These are phyloP conservation scores for Diaporthe amygdali DNA, from an alignment of 2,329 filamentous ascomycete species.

Conservation along the genomic window DNA sequence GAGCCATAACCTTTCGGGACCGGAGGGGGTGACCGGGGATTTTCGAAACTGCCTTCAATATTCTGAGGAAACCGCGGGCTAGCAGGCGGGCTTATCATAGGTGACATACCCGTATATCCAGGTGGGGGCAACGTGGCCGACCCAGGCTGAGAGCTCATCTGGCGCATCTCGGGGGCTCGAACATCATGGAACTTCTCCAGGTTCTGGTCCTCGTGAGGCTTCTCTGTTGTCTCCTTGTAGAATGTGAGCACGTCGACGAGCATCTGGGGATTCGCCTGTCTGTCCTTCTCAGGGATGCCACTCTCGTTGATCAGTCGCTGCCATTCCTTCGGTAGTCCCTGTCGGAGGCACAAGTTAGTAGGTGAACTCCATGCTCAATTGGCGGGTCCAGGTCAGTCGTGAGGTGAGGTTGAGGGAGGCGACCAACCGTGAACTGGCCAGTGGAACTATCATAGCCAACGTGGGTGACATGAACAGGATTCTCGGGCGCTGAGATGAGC, in stretches of 20 bases:
- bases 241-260: constrained; percentile 96
- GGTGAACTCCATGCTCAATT: constrained; percentile 21
- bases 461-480: constrained; percentile 96
- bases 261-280: constrained; percentile 93
- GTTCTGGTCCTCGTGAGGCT: constrained; percentile 80
- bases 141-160: constrained; percentile 47
- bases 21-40: constrained; percentile 90
- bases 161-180: constrained; percentile 60
- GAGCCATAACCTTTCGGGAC: constrained; percentile 68
- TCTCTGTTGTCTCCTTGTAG: constrained; percentile 92
- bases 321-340: constrained; percentile 98
- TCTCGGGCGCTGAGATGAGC: constrained; percentile 96
- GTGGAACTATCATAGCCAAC: constrained; percentile 97
- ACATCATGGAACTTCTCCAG: constrained; percentile 97
- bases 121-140: constrained; percentile 53
- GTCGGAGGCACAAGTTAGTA: constrained; percentile 28
- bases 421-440: constrained; percentile 89
- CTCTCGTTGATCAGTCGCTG: constrained; percentile 93
- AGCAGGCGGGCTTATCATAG: constrained; percentile 76
- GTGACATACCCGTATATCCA: constrained; percentile 62
- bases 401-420: constrained; percentile 20
- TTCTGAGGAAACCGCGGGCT: constrained; percentile 88
- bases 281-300: constrained; percentile 94
- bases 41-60: constrained; percentile 94
- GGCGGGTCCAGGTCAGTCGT: constrained; percentile 25